Evolutionary conservation across 2,329 filamentous ascomycete species (phyloP).

Genomic region (Epichloe coenophiala): DNA sequence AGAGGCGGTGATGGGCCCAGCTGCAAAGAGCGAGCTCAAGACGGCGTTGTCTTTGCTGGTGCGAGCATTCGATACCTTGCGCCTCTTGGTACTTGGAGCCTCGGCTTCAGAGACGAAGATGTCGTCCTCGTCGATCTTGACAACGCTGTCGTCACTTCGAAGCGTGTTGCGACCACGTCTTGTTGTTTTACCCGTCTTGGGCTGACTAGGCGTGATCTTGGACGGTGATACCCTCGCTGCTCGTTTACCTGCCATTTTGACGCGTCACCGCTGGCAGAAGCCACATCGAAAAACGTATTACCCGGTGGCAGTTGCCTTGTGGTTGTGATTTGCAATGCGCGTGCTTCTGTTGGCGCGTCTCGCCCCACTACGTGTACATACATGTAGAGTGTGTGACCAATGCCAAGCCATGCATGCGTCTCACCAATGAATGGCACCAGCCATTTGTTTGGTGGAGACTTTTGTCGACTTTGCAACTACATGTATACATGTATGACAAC

Average conservation of each 20-base stretch:
- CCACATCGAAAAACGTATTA: neutral
- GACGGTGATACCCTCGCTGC: neutral
- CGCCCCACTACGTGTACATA: neutral
- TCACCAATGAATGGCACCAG: too few relatives aligned
- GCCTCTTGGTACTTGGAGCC: conserved; percentile 3
- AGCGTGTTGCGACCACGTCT: neutral
- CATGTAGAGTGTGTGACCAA: too few relatives aligned
- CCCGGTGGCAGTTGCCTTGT: too few relatives aligned
- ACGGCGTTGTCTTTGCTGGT: neutral
- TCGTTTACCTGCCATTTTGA: conserved; percentile 3
- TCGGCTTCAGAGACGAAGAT: neutral
- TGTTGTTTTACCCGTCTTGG: neutral
- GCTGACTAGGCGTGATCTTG: neutral
- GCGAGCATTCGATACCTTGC: conserved; percentile 2
- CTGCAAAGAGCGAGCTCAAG: conserved; percentile 5
- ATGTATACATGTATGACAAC: too few relatives aligned
- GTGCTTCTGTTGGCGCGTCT: conserved; percentile 1
- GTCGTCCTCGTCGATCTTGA: neutral
- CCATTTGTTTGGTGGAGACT: too few relatives aligned
- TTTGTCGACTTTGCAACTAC: too few relatives aligned
- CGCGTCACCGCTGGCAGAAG: neutral
- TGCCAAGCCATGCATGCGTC: too few relatives aligned
- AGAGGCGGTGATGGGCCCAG: neutral
- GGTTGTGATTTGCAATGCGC: too few relatives aligned
- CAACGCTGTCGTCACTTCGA: neutral